These are phyloP conservation scores for Coemansia sp. DNA, from an alignment of 192 early-diverging fungal genomes.

Conservation along the genomic window DNA sequence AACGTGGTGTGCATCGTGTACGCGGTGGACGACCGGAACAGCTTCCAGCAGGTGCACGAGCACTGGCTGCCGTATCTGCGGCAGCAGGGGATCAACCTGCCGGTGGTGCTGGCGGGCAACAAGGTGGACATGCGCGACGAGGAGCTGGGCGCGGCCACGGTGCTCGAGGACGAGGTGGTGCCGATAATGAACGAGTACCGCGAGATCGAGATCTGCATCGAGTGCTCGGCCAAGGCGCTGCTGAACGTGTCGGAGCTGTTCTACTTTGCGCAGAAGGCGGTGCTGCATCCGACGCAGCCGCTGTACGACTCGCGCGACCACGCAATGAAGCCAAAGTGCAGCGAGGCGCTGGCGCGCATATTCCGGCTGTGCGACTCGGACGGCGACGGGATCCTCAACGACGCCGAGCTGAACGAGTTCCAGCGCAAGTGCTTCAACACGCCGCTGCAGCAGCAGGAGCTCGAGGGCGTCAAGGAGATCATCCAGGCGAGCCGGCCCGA, in stretches of 20 bases:
- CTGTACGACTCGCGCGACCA: slow-evolving; percentile 95
- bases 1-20: slow-evolving; percentile 99
- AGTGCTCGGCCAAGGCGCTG: slow-evolving; percentile 94
- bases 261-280: slow-evolving; percentile 99
- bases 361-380: slow-evolving; percentile 95
- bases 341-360: slow-evolving; percentile 87
- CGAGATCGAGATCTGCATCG: slow-evolving; percentile 98
- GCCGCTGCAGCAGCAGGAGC: slow-evolving; percentile 90
- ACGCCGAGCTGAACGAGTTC: slow-evolving; percentile 95
- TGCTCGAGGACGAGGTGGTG: slow-evolving; percentile 88
- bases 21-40: slow-evolving; percentile 77
- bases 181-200: slow-evolving; percentile 99
- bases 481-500: slow-evolving; percentile 82
- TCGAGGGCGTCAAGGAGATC: slow-evolving; percentile 94
- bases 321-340: slow-evolving; percentile 78
- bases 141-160: slow-evolving; percentile 75
- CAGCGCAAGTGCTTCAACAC: slow-evolving; percentile 93
- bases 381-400: slow-evolving; percentile 87
- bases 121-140: slow-evolving; percentile 56
- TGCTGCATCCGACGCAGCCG: slow-evolving; percentile 93
- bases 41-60: slow-evolving; percentile 77
- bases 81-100: slow-evolving; percentile 88
- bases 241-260: slow-evolving; percentile 99
- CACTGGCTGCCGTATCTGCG: slow-evolving; percentile 95
- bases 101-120: slow-evolving; percentile 72